Evolutionary conservation across 495 filamentous ascomycete genomes (phyloP), one percentile per base, ranked within the genome.

Genomic region (Neurospora africana): DNA sequence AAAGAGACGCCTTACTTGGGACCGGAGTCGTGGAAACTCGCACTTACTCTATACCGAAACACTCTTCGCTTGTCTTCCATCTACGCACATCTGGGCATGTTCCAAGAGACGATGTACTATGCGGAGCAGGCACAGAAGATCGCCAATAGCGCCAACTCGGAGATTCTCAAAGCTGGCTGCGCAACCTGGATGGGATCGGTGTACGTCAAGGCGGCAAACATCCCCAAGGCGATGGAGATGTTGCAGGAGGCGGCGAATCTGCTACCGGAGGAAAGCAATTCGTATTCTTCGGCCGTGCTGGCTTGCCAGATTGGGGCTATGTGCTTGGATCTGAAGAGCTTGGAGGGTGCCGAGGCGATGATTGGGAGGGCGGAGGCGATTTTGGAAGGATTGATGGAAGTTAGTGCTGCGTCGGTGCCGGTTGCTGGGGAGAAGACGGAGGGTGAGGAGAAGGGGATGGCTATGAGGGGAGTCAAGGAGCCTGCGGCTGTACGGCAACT

Each of bases 51-150:
- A 36, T 90, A 92, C 76, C 87, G 87, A 6, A 87, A 88, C 67
- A 80, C 95, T 37, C 76, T 88, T 67, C 89, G 93, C 70, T 86
- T 97, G 6, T 92, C 93, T 5, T 85, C 84, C 27, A 80, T 96
- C 19, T 97, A 92, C 72, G 88, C 92, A 5, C 89, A 94, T 70
- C 87, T 94, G 76, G 95, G 96, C 65, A 86, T 97, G 79, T 92
- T 93, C 75, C 90, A 91, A 69, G 96, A 98, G 78, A 91, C 94
- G 8, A 83, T 95, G n/a, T 95, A 93, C 80, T 97, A 97, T 75
- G 87, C 90, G 8, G 91, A 97, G 74, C 90, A 97, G 77, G 93
- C 93, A 2, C 83, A 91, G 69, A 93, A 92, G 78, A 88, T 97
- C 72, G 93, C 92, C 68, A 84, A 87, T 58, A 88, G 89, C 15